These are phyloP conservation scores for Cinnamomum micranthum DNA, from an alignment of 164 flowering plant species.

Conservation along the genomic window DNA sequence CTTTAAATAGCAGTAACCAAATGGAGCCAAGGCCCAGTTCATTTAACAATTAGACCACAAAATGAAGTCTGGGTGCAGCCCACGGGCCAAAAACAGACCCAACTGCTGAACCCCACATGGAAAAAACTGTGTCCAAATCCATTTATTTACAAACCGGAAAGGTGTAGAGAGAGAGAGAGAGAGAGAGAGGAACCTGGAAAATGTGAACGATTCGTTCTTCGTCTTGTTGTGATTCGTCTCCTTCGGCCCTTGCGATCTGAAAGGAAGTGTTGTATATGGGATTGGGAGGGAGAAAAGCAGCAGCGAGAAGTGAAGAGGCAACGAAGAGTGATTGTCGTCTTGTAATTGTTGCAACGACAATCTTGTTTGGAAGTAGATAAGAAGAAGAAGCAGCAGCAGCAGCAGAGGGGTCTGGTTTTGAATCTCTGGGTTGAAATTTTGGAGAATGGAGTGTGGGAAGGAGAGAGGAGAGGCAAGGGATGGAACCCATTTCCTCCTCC, in stretches of 20 bases:
- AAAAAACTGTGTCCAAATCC: no score
- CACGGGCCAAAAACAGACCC: no score
- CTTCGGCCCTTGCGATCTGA: conserved; percentile 28
- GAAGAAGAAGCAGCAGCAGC: conserved; percentile 4
- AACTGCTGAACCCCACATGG: no score
- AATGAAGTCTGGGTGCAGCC: no score
- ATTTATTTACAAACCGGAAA: not conserved
- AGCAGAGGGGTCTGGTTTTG: not conserved
- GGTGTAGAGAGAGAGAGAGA: not conserved
- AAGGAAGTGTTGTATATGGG: conserved; percentile 1
- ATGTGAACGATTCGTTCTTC: conserved; percentile 45
- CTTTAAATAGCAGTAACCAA: no score
- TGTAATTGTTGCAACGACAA: not conserved
- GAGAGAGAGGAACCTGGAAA: conserved; percentile 34
- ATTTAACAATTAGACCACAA: no score
- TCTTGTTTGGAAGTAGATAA: conserved; percentile 8
- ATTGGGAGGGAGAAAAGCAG: not conserved
- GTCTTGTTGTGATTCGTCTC: conserved; percentile 45
- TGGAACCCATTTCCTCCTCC: not conserved
- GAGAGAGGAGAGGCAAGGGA: not conserved
- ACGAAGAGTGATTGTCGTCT: conserved; percentile 27
- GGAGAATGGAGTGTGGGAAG: not conserved
- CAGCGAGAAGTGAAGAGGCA: conserved; percentile 20
- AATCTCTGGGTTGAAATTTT: not conserved
- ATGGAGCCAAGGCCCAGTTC: no score